Base-by-base conservation (phyloP, 2,329 filamentous ascomycete genomes). In the Monilinia fructigena region DNA sequence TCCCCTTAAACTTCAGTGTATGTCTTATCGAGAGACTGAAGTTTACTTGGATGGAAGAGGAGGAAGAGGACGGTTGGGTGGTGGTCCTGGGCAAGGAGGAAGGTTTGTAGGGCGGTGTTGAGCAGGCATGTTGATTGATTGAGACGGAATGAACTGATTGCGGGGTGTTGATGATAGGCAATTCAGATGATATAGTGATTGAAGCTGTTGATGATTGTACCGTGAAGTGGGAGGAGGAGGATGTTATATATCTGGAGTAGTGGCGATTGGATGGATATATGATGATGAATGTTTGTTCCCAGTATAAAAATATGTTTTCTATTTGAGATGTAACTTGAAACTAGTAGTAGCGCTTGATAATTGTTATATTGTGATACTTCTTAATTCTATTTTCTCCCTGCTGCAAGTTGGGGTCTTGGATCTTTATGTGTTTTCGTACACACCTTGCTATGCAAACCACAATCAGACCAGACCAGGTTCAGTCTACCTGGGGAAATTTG, bases 71-170 rank as follows among this genome's bases (percentile, higher is more conserved):
- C 85, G 81, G 78, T 82, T 85, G 70, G 85, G 85, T 72, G 86
- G 85, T 66, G 86, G 85, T 72, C 85, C 85, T 67, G 85, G 85
- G 83, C 85, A 88, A 71, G 85, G 85, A 79, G 85, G 85, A 72
- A 88, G 85, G 74, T 87, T 85, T 72, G 85, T 86, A 68, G 85
- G 85, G 38, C 69, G 69, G 76, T 85, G 83, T 53, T 38, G 58
- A 70, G 82, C 78, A 77, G 83, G 82, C 82, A 85, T 84, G 68
- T 76, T 79, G 77, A 66, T 47, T 35, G 42, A 53, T 26, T 50
- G 53, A 23, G 53, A n/a, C 14, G 31, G 38, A 20, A 54, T 61
- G 55, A 65, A 61, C 47, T 61, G 48, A 65, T 38, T 50, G 31
- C 12, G 42, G 55, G 47, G 60, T 54, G 48, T 42, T 4, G 38